Evolutionary conservation across 2,329 filamentous ascomycete species (phyloP), one percentile per base, ranked within the genome.

Genomic region (Diaporthe vaccinii): DNA sequence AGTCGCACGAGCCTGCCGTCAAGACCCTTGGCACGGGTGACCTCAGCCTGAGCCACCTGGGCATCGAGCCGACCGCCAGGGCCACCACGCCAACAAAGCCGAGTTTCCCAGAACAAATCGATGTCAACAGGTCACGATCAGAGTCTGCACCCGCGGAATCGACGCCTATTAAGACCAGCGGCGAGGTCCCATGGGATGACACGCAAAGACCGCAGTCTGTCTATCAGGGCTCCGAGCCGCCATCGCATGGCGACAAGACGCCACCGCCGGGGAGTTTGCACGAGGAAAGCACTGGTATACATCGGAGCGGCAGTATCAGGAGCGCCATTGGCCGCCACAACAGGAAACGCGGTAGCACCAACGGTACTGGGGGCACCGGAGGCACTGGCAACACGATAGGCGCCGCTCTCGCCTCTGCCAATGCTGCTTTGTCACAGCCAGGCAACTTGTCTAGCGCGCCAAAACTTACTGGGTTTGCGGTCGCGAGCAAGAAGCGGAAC

Each of bases 401-500:
- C 72, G 93, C 93, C 10, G 91, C 92, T 22, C 91, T 96, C 78
- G 91, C 90, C 71, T 91, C 92, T n/a, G 93, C 91, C 75, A 93
- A 93, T 75, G 87, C 90, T 49, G 92, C 93, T 5, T 84, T 96
- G n/a, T 91, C 91, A 22, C 91, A 93, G 78, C 90, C 93, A 20
- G 86, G 87, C 39, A 87, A 88, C 53, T 87, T 86, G 75, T 81
- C 88, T 22, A 90, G 89, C 78, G 89, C 91, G 7, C 93, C 94
- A 59, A 95, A 96, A 78, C 88, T 98, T 78, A 98, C 96, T 6
- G 97, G 97, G 0, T 99, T 99, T 82, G 96, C 97, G 68, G 95
- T 98, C 78, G 97, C 97, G 67, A 97, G 94, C 82, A 98, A 97
- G 83, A 98, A 97, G 86, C 92, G 97, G 74, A 99, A 99, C 84